A percentile compares a stretch with the other conserved stretches of the same genome.
Conservation (phyloP, 352 stramenopile genomes). For the Globisporangium spinosum region DNA sequence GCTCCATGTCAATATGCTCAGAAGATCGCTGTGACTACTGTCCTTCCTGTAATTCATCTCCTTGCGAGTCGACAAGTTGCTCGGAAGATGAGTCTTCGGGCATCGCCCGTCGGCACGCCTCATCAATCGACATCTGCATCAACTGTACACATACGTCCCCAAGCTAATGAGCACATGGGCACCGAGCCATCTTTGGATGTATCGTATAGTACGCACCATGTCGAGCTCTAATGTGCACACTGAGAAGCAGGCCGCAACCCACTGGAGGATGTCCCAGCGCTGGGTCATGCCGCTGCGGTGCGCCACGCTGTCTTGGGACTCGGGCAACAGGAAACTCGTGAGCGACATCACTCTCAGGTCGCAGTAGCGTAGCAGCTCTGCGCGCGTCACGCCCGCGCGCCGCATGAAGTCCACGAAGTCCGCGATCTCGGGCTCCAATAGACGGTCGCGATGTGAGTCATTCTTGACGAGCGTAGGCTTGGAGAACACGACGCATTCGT, state of each 20-base stretch:
- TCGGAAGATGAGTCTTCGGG: not conserved
- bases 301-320: conserved; percentile 18
- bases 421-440: conserved; percentile 54
- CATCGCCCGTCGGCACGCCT: conserved; percentile 15
- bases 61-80: not conserved
- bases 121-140: conserved; percentile 21
- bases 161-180: not conserved
- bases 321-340: conserved; percentile 35
- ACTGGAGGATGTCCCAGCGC: conserved; percentile 61
- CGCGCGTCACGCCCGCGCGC: conserved; percentile 40
- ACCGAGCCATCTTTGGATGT: not conserved
- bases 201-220: conserved; percentile 19
- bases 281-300: conserved; percentile 32
- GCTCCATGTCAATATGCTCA: not conserved
- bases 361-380: conserved; percentile 59
- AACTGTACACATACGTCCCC: conserved; percentile 20
- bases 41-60: not conserved
- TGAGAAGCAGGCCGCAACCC: conserved; percentile 51
- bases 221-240: conserved; percentile 44
- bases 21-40: not conserved
- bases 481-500: conserved; percentile 44
- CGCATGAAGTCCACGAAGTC: conserved; percentile 57
- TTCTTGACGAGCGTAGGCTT: conserved; percentile 46
- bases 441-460: conserved; percentile 58
- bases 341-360: conserved; percentile 34